Percentiles rank a stretch among this genome's conserved stretches.
Conservation (phyloP, 192 early-diverging fungal species). For the Allomyces macrogynus region DNA sequence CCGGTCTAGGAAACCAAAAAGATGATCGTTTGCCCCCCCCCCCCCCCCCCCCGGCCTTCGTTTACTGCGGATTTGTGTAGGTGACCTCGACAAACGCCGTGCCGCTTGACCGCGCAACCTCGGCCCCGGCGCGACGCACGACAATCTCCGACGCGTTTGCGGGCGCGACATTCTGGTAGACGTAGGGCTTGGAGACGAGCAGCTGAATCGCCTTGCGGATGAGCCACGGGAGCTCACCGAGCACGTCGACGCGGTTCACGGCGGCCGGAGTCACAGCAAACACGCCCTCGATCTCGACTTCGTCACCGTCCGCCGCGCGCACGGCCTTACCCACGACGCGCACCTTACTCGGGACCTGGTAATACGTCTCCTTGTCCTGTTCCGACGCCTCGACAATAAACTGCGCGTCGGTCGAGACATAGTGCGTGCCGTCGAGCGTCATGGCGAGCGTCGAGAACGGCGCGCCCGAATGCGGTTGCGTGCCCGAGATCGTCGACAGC, state of each 20-base stretch:
- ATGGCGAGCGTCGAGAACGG: neutral
- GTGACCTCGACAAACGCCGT: neutral
- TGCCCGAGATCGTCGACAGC: neutral
- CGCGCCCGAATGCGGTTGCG: neutral
- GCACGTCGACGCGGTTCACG: neutral
- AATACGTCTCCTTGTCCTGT: neutral
- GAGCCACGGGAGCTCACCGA: neutral
- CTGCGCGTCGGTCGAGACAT: neutral
- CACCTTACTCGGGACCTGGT: neutral
- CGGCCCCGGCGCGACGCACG: neutral
- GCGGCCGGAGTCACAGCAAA: neutral
- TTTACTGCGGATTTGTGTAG: neutral
- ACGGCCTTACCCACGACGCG: neutral
- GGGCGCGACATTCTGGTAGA: neutral
- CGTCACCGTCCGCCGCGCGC: neutral
- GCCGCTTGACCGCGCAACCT: neutral
- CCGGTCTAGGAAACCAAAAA: neutral
- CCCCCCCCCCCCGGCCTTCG: no score
- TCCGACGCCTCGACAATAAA: neutral
- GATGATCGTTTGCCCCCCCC: no score
- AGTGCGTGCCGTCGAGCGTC: neutral
- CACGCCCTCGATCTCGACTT: neutral
- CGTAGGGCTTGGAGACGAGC: slow-evolving; percentile 1
- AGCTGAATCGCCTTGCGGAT: neutral
- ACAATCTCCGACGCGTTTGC: neutral